Conservation (phyloP, 2,329 filamentous ascomycete species). For the Fusarium zealandicum region DNA sequence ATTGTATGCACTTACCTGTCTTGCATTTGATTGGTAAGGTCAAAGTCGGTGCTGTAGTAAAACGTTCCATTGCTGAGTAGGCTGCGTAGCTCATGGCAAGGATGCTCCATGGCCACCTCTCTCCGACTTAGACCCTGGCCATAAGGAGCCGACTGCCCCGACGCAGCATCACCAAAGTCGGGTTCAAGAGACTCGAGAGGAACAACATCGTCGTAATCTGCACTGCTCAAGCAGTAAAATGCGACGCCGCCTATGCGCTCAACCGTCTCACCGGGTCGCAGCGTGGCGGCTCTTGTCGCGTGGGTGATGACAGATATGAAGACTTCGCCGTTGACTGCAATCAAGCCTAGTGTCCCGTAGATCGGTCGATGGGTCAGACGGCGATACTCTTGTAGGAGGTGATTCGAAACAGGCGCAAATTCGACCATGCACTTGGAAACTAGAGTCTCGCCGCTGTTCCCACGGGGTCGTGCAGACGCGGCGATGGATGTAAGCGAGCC, state of each 20-base stretch:
- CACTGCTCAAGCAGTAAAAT: conserved; percentile 90
- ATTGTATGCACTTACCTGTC: conserved; percentile 65
- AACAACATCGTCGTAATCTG: conserved; percentile 82
- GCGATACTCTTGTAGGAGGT: conserved; percentile 78
- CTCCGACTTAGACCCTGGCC: conserved; percentile 63
- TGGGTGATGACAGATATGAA: conserved; percentile 90
- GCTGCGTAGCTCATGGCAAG: conserved; percentile 89
- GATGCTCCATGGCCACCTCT: conserved; percentile 81
- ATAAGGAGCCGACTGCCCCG: conserved; percentile 50
- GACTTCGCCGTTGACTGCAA: conserved; percentile 82
- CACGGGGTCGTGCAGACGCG: conserved; percentile 54
- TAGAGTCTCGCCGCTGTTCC: conserved; percentile 51
- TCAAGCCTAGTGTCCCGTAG: conserved; percentile 86
- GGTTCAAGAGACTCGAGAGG: conserved; percentile 60
- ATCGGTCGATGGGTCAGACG: conserved; percentile 76
- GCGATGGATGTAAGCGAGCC: conserved; percentile 64
- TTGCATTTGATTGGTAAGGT: conserved; percentile 91
- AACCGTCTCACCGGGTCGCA: conserved; percentile 87
- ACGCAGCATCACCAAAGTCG: conserved; percentile 56
- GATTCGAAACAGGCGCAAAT: conserved; percentile 70
- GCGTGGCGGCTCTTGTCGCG: conserved; percentile 77
- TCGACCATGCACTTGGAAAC: conserved; percentile 84
- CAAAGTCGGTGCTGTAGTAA: conserved; percentile 98
- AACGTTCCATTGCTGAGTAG: conserved; percentile 92
- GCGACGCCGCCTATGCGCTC: conserved; percentile 87